Base-by-base conservation (phyloP, 2,329 filamentous ascomycete genomes). In the Sporothrix brasiliensis region DNA sequence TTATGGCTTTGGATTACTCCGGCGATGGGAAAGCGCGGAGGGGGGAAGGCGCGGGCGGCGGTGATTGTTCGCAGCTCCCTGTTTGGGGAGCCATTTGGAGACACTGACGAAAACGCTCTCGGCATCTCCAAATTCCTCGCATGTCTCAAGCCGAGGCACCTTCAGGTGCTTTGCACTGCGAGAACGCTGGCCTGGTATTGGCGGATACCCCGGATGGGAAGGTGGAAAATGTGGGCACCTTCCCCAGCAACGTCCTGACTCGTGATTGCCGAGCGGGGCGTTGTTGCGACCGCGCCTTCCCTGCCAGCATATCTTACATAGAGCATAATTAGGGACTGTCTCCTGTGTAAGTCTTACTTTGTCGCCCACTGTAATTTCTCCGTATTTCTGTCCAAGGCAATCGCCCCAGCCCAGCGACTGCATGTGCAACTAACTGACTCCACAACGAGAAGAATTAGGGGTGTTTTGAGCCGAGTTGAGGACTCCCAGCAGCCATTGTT, bases 191-290 rank as follows among this genome's bases (percentile, higher is more conserved):
- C 47, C 49, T 69, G 58, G 70, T 53, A 71, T 71, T 71, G 70
- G 67, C 70, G 70, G 70, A 71, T 69, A 60, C 67, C 66, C 70
- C 66, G 70, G 67, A 58, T 58, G 63, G 63, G 58, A 11, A 58
- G 41, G 34, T 27, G 19, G 30, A n/a, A 50, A 56, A 49, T 68
- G 49, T 52, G 70, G 67, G 60, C 49, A 71, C 67, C 67, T 71
- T 71, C 70, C 70, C 70, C 70, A 71, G 70, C 70, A 71, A 27
- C 47, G 56, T 24, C 66, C 52, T 50, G 39, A 67, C 71, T 72
- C 68, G 71, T 73, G 72, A 73, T 71, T 73, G 71, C 72, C 72
- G 72, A 73, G 71, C 69, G 71, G 71, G 71, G 69, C 66, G n/a
- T 47, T 66, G 44, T 66, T 66, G 61, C 61, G 27, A 13, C 6